Evolutionary conservation across 2,329 filamentous ascomycete species (phyloP).

Genomic region (Aureobasidium pullulans): DNA sequence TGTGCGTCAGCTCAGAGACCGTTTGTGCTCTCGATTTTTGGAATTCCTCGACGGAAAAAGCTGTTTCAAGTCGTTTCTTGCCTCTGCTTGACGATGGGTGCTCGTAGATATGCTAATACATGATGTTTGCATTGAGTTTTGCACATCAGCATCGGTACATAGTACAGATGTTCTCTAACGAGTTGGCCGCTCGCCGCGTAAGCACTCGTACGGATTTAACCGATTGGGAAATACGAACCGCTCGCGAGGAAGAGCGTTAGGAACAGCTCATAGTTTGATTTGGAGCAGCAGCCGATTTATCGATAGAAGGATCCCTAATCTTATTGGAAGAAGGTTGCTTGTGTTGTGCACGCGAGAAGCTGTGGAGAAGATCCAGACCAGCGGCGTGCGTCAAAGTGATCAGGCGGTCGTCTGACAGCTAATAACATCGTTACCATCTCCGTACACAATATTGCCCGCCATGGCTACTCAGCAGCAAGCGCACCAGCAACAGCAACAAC

Average conservation of each 20-base stretch:
- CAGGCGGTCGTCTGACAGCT: slow-evolving; percentile 2
- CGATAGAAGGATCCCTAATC: background rate
- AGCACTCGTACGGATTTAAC: background rate
- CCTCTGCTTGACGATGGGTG: background rate
- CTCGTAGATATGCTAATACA: background rate
- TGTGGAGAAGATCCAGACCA: slow-evolving; percentile 2
- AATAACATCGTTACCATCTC: slow-evolving; percentile 1
- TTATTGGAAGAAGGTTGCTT: background rate
- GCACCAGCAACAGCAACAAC: background rate
- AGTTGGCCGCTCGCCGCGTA: background rate
- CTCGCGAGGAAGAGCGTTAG: background rate
- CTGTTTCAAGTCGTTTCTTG: background rate
- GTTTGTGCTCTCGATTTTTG: slow-evolving; percentile 4
- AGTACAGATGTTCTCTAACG: background rate
- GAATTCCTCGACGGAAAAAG: background rate
- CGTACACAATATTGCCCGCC: slow-evolving; percentile 1
- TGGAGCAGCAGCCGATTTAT: slow-evolving; percentile 9
- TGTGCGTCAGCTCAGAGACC: background rate
- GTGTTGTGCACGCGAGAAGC: background rate
- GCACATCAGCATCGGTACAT: background rate
- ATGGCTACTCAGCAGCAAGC: slow-evolving; percentile 5
- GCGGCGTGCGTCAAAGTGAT: background rate
- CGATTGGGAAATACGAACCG: background rate
- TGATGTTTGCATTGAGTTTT: background rate
- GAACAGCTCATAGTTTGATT: slow-evolving; percentile 9